Percentiles rank a stretch among this genome's conserved stretches.
Evolutionary conservation across 2,329 filamentous ascomycete species (phyloP).

Genomic region (Clonostachys solani): DNA sequence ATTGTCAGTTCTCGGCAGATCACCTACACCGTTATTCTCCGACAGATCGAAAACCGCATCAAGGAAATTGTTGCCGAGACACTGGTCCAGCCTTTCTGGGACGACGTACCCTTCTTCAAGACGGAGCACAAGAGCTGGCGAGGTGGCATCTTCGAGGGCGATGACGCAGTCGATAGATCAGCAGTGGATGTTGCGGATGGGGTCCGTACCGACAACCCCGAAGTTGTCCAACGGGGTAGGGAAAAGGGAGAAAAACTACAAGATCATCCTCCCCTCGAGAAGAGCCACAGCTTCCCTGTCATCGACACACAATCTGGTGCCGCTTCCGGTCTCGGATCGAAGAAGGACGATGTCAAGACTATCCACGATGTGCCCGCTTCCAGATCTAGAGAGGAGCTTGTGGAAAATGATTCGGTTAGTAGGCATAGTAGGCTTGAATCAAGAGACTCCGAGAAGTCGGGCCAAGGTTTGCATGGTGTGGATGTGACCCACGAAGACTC

Average conservation of each 20-base stretch:
- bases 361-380: too few species aligned
- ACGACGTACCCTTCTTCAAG: conserved; percentile 86
- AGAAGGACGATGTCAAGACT: too few species aligned
- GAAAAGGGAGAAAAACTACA: conserved; percentile 28
- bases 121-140: conserved; percentile 75
- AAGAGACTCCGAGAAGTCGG: too few species aligned
- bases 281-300: conserved; percentile 46
- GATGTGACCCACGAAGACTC: too few species aligned
- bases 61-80: conserved; percentile 92
- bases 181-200: too few species aligned
- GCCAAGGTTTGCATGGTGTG: too few species aligned
- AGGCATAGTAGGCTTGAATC: too few species aligned
- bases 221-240: conserved; percentile 15
- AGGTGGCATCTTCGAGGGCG: conserved; percentile 74
- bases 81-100: conserved; percentile 90
- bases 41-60: conserved; percentile 92
- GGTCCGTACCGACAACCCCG: too few species aligned
- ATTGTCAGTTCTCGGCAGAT: conserved; percentile 95
- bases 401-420: too few species aligned
- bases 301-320: conserved; percentile 21
- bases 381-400: too few species aligned
- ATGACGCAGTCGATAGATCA: conserved; percentile 33
- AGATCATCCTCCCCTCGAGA: conserved; percentile 45
- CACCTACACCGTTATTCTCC: conserved; percentile 86
- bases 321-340: too few species aligned